Evolutionary conservation across 129 eudicot genomes (phyloP), one percentile per base, ranked within the genome.

Genomic region (Tagetes patula): DNA sequence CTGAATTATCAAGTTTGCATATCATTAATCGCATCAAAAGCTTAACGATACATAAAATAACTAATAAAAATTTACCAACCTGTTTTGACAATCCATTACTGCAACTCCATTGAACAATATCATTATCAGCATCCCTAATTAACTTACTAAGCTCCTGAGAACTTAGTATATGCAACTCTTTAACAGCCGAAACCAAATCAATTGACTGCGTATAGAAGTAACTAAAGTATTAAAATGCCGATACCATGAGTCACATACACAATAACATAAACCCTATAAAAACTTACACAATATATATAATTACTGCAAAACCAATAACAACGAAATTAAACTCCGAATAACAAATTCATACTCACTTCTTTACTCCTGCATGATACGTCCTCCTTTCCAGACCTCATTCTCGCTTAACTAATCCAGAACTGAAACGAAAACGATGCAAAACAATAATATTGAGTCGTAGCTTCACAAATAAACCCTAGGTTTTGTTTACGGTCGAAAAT

Each of bases 121-220:
- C 82, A 43, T 83, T 83, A 5, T 83, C 96, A 13, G 85, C 81
- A 74, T 94, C 97, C 82, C 84, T 82, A 36, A 94, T 75, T 65
- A 84, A 77, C 83, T 80, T 86, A 72, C 67, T 40, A 42, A 94
- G 97, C 67, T 90, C 89, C 69, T 77, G 84, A 61, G 96, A 83
- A 69, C 82, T 85, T 74, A 87, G 79, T 64, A 61, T 73, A 13
- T 86, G 97, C 55, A 90, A 84, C 73, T 78, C 90, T 75, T 84
- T 88, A 49, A 90, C 96, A 34, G 87, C 84, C 70, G 91, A 85
- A 75, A 90, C 80, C 68, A 94, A 80, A 77, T 90, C 96, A 42
- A 86, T 72, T 37, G 68, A 87, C 99, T 94, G 80, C 77, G 70
- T 36, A 48, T 65, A 37, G 48, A 75, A 63, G 73, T 65, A 81